These are phyloP conservation scores for Xylaria sp. DNA, from an alignment of 495 filamentous ascomycete species.

Conservation along the genomic window DNA sequence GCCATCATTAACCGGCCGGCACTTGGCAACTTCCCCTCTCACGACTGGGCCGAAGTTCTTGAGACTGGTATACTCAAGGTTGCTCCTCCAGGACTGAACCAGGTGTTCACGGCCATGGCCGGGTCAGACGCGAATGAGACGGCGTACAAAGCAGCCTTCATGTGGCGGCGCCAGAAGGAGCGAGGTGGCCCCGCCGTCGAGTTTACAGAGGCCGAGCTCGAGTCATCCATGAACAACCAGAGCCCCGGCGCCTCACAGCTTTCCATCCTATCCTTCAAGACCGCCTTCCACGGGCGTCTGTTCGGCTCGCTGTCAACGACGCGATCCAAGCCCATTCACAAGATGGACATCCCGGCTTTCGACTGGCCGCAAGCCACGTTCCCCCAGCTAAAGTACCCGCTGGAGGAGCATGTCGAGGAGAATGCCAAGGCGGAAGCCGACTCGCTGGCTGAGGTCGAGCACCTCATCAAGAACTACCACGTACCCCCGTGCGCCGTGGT, in stretches of 20 bases:
- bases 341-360: slow-evolving; percentile 97
- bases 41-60: slow-evolving; percentile 86
- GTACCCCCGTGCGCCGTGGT: slow-evolving; percentile 88
- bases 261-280: slow-evolving; percentile 92
- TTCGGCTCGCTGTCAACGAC: slow-evolving; percentile 94
- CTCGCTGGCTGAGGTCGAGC: slow-evolving; percentile 88
- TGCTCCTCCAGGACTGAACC: slow-evolving; percentile 88
- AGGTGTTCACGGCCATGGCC: slow-evolving; percentile 96
- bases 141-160: slow-evolving; percentile 99
- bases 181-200: slow-evolving; percentile 83
- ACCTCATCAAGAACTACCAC: slow-evolving; percentile 81
- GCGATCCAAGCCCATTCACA: slow-evolving; percentile 96
- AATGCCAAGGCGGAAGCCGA: slow-evolving; percentile 84
- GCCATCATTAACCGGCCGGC: slow-evolving; percentile 93
- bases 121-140: slow-evolving; percentile 98
- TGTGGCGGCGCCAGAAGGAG: slow-evolving; percentile 90
- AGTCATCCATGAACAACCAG: slow-evolving; percentile 84
- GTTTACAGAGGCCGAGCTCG: slow-evolving; percentile 83
- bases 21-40: slow-evolving; percentile 93
- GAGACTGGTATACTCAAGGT: slow-evolving; percentile 87
- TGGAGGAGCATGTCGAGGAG: slow-evolving; percentile 81
- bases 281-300: slow-evolving; percentile 93
- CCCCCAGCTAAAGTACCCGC: slow-evolving; percentile 87
- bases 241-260: slow-evolving; percentile 81
- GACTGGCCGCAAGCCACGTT: slow-evolving; percentile 98